Conservation (phyloP, 768 basidiomycete species). For the Mycena pura region DNA sequence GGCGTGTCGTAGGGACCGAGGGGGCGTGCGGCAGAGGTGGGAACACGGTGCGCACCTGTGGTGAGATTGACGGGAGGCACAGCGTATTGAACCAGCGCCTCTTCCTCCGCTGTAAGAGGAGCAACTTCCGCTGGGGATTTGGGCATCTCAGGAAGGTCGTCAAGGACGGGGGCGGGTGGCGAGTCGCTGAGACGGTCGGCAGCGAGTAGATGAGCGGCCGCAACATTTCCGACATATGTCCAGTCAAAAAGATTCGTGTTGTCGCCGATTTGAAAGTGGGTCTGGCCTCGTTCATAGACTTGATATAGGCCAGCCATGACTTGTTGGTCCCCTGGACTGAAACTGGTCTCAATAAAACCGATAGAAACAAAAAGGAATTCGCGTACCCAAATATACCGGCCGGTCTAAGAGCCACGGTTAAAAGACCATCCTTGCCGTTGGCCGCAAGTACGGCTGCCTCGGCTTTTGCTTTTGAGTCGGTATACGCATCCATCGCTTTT, state of each 20-base stretch:
- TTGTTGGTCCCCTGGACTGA: conserved; percentile 91
- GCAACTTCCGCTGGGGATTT: conserved; percentile 45
- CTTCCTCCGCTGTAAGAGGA: conserved; percentile 48
- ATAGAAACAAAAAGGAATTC: not conserved
- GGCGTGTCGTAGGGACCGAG: conserved; percentile 80
- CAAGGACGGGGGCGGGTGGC: conserved; percentile 50
- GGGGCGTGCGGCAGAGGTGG: conserved; percentile 82
- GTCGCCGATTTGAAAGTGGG: conserved; percentile 91
- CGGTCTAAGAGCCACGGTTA: conserved; percentile 90
- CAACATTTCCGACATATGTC: conserved; percentile 97
- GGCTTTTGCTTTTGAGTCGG: conserved; percentile 90
- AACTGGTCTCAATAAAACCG: conserved; percentile 2
- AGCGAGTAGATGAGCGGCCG: conserved; percentile 91
- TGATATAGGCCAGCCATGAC: conserved; percentile 79
- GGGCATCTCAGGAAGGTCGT: conserved; percentile 44
- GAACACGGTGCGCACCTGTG: conserved; percentile 68
- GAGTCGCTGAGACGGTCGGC: conserved; percentile 80
- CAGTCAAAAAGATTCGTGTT: conserved; percentile 95
- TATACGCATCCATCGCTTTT: conserved; percentile 87
- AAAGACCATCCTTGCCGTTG: conserved; percentile 82
- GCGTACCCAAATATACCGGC: conserved; percentile 95
- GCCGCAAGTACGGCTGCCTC: conserved; percentile 85
- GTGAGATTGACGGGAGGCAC: conserved; percentile 70
- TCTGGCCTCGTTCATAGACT: conserved; percentile 82
- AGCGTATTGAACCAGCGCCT: conserved; percentile 52